Percentiles rank a stretch among this genome's conserved stretches.
These are phyloP conservation scores for Martiniozyma asiatica DNA, from an alignment of 1,139 yeast genomes.

Conservation along the genomic window DNA sequence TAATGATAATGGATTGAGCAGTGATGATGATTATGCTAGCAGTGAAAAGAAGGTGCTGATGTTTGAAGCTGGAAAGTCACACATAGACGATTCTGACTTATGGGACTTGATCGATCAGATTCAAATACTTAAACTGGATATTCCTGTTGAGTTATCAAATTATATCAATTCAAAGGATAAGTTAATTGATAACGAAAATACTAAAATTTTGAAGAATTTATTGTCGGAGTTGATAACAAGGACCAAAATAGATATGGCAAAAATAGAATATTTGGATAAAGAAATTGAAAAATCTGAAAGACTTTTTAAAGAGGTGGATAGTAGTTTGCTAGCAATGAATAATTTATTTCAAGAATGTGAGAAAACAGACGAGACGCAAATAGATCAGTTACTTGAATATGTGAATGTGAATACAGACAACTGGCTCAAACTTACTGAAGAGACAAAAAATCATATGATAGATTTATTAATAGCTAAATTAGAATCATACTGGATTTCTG, in stretches of 20 bases:
- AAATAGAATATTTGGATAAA: slow-evolving; percentile 9
- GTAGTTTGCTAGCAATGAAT: too few relatives aligned
- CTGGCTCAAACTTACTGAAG: background rate
- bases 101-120: slow-evolving; percentile 29
- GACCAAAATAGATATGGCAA: slow-evolving; percentile 10
- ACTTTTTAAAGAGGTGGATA: slow-evolving; percentile 4
- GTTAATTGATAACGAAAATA: slow-evolving; percentile 11
- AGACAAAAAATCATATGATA: slow-evolving; percentile 12
- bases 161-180: too few relatives aligned
- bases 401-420: background rate
- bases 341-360: slow-evolving; percentile 4
- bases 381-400: background rate
- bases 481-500: slow-evolving; percentile 17
- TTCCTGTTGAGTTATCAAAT: too few relatives aligned
- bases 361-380: background rate
- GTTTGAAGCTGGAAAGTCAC: too few relatives aligned
- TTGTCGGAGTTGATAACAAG: slow-evolving; percentile 16
- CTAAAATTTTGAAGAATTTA: slow-evolving; percentile 11
- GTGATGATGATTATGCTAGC: slow-evolving; percentile 10
- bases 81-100: slow-evolving; percentile 21
- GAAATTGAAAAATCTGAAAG: slow-evolving; percentile 9
- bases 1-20: slow-evolving; percentile 11
- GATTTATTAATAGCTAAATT: slow-evolving; percentile 23
- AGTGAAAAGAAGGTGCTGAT: too few relatives aligned
- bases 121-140: slow-evolving; percentile 24